Evolutionary conservation across 2,329 filamentous ascomycete species (phyloP).

Genomic region (Aspergillus versicolor): DNA sequence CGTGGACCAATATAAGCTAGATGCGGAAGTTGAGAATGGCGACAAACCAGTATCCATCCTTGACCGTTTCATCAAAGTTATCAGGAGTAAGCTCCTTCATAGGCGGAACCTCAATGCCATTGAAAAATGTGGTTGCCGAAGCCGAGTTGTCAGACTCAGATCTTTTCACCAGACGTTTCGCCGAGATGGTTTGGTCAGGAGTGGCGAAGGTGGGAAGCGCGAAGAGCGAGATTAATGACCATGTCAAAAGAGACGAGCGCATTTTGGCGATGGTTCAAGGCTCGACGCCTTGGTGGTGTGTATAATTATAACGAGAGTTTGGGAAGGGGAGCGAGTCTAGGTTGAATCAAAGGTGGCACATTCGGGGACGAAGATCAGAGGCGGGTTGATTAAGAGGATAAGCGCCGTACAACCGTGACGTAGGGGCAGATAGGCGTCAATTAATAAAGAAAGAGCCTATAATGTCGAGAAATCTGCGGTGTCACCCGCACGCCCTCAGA

Average conservation of each 20-base stretch:
- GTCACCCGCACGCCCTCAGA: constrained; percentile 14
- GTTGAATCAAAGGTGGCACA: constrained; percentile 33
- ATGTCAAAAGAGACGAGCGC: constrained; percentile 38
- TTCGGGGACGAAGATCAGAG: constrained; percentile 18
- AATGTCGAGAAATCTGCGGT: constrained; percentile 6
- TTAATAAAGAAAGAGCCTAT: background rate
- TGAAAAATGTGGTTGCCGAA: constrained; percentile 46
- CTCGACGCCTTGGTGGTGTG: constrained; percentile 12
- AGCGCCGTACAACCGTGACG: constrained; percentile 9
- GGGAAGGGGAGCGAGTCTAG: constrained; percentile 10
- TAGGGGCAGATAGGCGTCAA: background rate
- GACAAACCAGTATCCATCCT: constrained; percentile 53
- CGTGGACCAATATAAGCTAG: background rate
- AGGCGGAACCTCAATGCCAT: constrained; percentile 52
- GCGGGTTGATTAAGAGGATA: constrained; percentile 11
- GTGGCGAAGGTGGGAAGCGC: constrained; percentile 34
- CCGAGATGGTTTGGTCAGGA: constrained; percentile 17
- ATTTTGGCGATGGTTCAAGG: constrained; percentile 30
- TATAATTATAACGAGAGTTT: constrained; percentile 15
- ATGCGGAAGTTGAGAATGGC: background rate
- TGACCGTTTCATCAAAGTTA: constrained; percentile 49
- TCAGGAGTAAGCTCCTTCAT: constrained; percentile 50
- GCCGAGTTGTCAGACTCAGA: constrained; percentile 19
- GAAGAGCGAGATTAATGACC: constrained; percentile 39
- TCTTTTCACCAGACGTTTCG: constrained; percentile 30